Evolutionary conservation across 208 protist genomes (phyloP).

Genomic region (Acanthamoeba healyi): DNA sequence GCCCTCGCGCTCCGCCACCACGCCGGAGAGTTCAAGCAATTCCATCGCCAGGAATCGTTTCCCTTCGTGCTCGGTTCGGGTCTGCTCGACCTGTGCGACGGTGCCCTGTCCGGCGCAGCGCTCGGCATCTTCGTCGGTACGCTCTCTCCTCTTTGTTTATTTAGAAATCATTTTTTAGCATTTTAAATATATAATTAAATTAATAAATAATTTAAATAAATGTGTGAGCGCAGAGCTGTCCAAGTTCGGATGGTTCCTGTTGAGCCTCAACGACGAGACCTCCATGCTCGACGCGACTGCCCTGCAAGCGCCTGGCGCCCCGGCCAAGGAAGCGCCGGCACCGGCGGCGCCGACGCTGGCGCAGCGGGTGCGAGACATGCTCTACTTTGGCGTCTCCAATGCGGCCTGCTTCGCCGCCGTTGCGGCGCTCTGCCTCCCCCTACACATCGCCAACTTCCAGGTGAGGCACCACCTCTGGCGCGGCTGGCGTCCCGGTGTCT

Average conservation of each 20-base stretch:
- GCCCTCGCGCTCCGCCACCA: background rate
- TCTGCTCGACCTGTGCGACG: conserved; percentile 4
- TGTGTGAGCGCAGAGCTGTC: background rate
- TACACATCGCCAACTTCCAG: conserved; percentile 41
- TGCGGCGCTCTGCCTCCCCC: background rate
- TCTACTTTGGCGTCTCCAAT: background rate
- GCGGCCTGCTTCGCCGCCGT: background rate
- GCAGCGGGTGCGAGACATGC: background rate
- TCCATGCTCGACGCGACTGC: background rate
- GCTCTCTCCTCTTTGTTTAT: too few species aligned
- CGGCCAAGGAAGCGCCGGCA: background rate
- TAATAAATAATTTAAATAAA: background rate
- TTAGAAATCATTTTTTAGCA: background rate
- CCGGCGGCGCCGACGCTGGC: background rate
- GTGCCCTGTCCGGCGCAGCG: background rate
- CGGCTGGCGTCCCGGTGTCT: background rate
- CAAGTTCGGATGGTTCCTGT: background rate
- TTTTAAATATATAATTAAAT: background rate
- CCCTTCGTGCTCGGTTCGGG: background rate
- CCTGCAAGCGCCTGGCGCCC: too few species aligned
- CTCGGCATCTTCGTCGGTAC: background rate
- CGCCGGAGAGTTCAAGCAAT: background rate
- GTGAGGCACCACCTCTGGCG: conserved; percentile 29
- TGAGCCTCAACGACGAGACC: background rate
- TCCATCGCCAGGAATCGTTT: conserved; percentile 2